Base-by-base conservation (phyloP, 768 basidiomycete genomes). In the Lentinula lateritia region DNA sequence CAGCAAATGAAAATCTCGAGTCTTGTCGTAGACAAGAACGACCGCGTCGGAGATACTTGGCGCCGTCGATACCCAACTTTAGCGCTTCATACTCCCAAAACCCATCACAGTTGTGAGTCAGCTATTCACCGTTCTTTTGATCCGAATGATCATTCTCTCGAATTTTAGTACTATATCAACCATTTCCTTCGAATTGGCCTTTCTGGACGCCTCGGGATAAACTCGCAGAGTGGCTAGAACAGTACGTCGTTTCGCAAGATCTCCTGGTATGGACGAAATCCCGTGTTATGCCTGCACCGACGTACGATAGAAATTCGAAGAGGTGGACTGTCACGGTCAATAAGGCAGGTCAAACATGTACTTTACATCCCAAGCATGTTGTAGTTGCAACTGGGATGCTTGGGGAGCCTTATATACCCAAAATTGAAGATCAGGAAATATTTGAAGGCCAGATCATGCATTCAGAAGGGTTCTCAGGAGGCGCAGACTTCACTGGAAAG, bases 181-280 rank as follows among this genome's bases (percentile, higher is more conserved):
- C 59, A 0, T 52, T 34, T n/a, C 50, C 50, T 34, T 50, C 63
- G 12, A 78, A 68, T 34, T 80, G 76, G 76, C 78, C 79, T 1
- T 66, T 68, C 28, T 81, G 70, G 61, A 76, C 74, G 1, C 75
- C 79, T 6, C 71, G 72, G 6, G 75, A 75, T 61, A 80, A 79
- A 62, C 43, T 80, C 9, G 80, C 78, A 0, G 70, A 76, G 64
- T 81, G 77, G 77, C 60, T 81, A 15, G 77, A 81, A 64, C 70
- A 74, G n/a, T 81, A 81, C 61, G 74, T 68, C 1, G 52, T 66
- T 5, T 65, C 69, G 3, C 78, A 79, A 62, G 80, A 81, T 58
- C 68, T 81, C 8, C 67, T 74, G 5, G 71, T 81, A 2, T 82
- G 80, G 80, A 78, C 74, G 12, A 68, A 68, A 39, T 71, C 77